Conservation (phyloP, 257 asterid species). For the Misopates orontium region DNA sequence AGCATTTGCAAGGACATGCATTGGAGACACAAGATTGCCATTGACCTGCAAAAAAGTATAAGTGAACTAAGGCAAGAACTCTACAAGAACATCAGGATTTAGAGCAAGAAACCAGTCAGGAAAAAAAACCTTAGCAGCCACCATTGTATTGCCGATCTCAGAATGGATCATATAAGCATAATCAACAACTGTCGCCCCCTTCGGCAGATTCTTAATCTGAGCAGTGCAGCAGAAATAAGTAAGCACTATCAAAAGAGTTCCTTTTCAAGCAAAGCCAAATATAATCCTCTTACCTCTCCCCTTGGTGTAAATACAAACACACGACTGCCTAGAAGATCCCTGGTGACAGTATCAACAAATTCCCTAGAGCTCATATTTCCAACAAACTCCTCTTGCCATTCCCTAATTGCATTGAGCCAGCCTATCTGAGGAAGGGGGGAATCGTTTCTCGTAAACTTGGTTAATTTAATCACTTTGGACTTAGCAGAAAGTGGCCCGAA, state of each 20-base stretch:
- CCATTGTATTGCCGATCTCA: constrained; percentile 89
- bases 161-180: constrained; percentile 90
- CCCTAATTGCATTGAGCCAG: constrained; percentile 96
- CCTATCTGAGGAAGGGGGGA: constrained; percentile 60
- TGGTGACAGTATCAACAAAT: constrained; percentile 84
- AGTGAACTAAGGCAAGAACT: constrained; percentile 21
- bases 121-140: constrained; percentile 75
- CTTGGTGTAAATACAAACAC: constrained; percentile 95
- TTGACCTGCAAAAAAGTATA: constrained; percentile 63
- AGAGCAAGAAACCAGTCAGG: background rate
- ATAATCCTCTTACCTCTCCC: constrained; percentile 67
- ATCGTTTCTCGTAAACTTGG: constrained; percentile 26
- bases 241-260: constrained; percentile 15
- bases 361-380: constrained; percentile 97
- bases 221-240: constrained; percentile 1
- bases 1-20: constrained; percentile 78
- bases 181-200: constrained; percentile 81
- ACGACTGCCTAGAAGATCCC: constrained; percentile 90
- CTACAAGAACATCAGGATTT: constrained; percentile 10
- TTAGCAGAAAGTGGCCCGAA: background rate
- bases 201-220: constrained; percentile 85
- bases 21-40: constrained; percentile 83
- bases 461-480: constrained; percentile 13
- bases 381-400: constrained; percentile 97
- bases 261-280: constrained; percentile 6